Percentiles rank a stretch among this genome's conserved stretches.
Evolutionary conservation across 371 early-diverging fungal genomes (phyloP).

Genomic region (Fennellomyces sp.): DNA sequence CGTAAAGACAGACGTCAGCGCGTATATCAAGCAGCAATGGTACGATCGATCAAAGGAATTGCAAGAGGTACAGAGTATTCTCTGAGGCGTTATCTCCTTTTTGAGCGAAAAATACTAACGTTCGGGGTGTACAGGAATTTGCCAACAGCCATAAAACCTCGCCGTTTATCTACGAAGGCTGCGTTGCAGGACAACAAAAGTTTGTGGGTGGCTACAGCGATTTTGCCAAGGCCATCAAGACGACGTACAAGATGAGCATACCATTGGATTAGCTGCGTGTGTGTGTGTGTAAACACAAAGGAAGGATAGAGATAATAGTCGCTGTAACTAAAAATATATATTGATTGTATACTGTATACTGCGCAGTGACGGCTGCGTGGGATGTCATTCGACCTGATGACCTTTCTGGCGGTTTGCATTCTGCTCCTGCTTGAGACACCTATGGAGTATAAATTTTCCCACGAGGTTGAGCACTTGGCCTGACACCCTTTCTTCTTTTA

Average conservation of each 20-base stretch:
- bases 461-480: too few relatives aligned
- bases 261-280: conserved; percentile 22
- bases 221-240: conserved; percentile 43
- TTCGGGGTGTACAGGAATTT: conserved; percentile 25
- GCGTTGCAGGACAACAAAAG: conserved; percentile 31
- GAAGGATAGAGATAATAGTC: not conserved
- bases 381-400: too few relatives aligned
- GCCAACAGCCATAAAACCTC: conserved; percentile 44
- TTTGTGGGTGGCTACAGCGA: conserved; percentile 53
- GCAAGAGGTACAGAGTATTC: conserved; percentile 30
- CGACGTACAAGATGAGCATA: conserved; percentile 28
- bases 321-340: too few relatives aligned
- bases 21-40: conserved; percentile 49
- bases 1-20: conserved; percentile 49
- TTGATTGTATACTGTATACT: too few relatives aligned
- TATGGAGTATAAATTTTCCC: too few relatives aligned
- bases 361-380: too few relatives aligned
- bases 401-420: too few relatives aligned
- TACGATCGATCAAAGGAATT: conserved; percentile 39
- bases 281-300: too few relatives aligned
- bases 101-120: not conserved
- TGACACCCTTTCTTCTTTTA: too few relatives aligned
- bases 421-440: too few relatives aligned
- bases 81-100: not conserved
- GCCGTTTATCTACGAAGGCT: conserved; percentile 61